These are phyloP conservation scores for Colletotrichum gigasporum DNA, from an alignment of 2,329 filamentous ascomycete species.

Conservation along the genomic window DNA sequence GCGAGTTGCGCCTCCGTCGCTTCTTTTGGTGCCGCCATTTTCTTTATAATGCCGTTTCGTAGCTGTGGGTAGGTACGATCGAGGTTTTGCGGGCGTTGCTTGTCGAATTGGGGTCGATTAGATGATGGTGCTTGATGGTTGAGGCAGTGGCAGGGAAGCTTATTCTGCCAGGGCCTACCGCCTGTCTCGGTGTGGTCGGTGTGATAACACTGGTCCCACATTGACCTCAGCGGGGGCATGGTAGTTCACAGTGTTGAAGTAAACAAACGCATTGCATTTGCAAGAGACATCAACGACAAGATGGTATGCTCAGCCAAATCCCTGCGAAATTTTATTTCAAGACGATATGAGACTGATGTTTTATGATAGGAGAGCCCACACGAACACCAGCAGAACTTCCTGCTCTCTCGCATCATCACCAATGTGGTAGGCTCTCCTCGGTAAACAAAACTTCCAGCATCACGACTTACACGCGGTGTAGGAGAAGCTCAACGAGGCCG, in stretches of 20 bases:
- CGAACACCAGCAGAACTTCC: conserved; percentile 94
- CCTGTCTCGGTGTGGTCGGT: conserved; percentile 20
- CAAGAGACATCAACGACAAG: neutral
- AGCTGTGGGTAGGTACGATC: neutral
- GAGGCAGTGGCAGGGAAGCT: conserved; percentile 18
- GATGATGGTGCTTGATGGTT: neutral
- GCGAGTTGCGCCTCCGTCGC: conserved; percentile 79
- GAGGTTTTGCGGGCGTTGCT: neutral
- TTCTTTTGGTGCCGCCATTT: conserved; percentile 73
- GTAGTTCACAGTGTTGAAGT: neutral
- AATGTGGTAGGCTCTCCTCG: conserved; percentile 80
- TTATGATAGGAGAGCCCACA: conserved; percentile 86
- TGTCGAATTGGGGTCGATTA: neutral
- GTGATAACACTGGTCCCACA: neutral
- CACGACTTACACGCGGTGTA: conserved; percentile 47
- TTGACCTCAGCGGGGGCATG: neutral
- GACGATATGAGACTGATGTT: neutral
- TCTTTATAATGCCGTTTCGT: conserved; percentile 53
- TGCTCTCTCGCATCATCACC: conserved; percentile 94
- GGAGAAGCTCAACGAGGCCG: conserved; percentile 97
- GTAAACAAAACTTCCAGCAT: neutral
- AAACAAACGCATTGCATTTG: conserved; percentile 17
- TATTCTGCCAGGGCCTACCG: conserved; percentile 32
- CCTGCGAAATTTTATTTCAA: neutral
- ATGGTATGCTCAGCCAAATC: conserved; percentile 19